Base-by-base conservation (phyloP, 2,329 filamentous ascomycete species). In the Pestalotiopsis fici region DNA sequence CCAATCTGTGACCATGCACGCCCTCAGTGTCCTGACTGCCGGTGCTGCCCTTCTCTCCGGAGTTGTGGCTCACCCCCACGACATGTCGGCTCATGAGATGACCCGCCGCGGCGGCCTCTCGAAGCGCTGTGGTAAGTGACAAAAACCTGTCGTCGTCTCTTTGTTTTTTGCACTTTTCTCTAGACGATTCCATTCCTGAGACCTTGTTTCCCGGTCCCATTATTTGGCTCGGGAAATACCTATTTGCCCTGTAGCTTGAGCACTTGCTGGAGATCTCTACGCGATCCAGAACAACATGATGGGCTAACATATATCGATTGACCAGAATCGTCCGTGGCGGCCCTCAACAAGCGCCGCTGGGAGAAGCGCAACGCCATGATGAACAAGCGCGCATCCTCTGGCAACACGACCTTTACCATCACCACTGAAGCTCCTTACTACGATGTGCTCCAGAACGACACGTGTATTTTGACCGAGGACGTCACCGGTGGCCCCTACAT, bases 401-500 rank as follows among this genome's bases (percentile, higher is more conserved):
- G 37, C n/a, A 74, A 72, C 60, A 61, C 67, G 18, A 74, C 71
- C 27, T 70, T 65, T 35, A 39, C 63, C 39, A 73, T 74, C 66
- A 67, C 63, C 21, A 70, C 70, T 2, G 71, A 74, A 28, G 50
- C 76, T 1, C 74, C 75, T 4, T 72, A 67, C 64, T 68, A 69
- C 7, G 75, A 75, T 18, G 73, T 83, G 65, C 83, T 83, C 64
- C 76, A 74, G 6, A 78, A 80, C 37, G 82, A 83, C 71, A 82
- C 79, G 11, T 83, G 80, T 67, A 78, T 82, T 50, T 70, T 83
- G 63, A 75, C 81, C 0, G 82, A 82, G 0, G 81, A 82, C 39
- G 74, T 81, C 67, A 81, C 80, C 11, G 79, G 81, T 59, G 82
- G 82, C 1, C 82, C 82, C 0, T 84, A 83, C 74, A 83, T 81